Evolutionary conservation across 2,329 filamentous ascomycete genomes (phyloP).

Genomic region (Ophiocordyceps polyrhachis-furcata): DNA sequence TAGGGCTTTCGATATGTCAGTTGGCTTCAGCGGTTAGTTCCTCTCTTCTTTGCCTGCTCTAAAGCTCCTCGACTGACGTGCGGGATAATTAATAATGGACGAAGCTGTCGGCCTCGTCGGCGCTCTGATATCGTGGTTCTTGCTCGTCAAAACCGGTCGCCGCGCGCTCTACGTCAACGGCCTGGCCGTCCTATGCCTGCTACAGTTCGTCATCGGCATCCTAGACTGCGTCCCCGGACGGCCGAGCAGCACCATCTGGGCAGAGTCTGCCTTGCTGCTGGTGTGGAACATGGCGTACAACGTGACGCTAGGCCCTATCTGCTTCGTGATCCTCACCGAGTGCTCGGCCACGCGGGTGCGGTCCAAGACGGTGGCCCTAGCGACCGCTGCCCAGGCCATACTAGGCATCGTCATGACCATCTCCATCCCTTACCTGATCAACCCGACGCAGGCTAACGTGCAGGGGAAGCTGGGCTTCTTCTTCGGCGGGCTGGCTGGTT

Average conservation of each 20-base stretch:
- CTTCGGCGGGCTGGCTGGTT: slow-evolving; percentile 10
- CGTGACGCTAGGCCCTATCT: slow-evolving; percentile 23
- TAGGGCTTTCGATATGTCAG: slow-evolving; percentile 20
- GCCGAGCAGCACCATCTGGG: slow-evolving; percentile 17
- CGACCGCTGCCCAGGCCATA: slow-evolving; percentile 13
- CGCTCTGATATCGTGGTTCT: slow-evolving; percentile 22
- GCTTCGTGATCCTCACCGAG: slow-evolving; percentile 23
- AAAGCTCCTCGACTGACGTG: background rate
- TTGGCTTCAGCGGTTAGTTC: slow-evolving; percentile 11
- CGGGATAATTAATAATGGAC: too few relatives aligned
- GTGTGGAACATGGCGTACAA: slow-evolving; percentile 25
- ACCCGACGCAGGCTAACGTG: slow-evolving; percentile 14
- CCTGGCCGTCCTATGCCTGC: slow-evolving; percentile 18
- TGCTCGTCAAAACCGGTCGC: slow-evolving; percentile 22
- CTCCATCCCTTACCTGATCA: slow-evolving; percentile 14
- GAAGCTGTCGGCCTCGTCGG: slow-evolving; percentile 22
- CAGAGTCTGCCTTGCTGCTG: slow-evolving; percentile 19
- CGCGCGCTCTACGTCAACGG: slow-evolving; percentile 21
- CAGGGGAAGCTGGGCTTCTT: slow-evolving; percentile 17
- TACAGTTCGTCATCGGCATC: slow-evolving; percentile 23
- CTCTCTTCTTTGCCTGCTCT: too few relatives aligned
- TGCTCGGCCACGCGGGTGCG: slow-evolving; percentile 21
- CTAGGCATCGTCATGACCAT: slow-evolving; percentile 12
- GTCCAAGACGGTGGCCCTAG: slow-evolving; percentile 23
- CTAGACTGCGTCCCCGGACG: slow-evolving; percentile 26